A percentile compares a stretch with the other conserved stretches of the same genome.
phyloP scores from a whole-genome alignment of 345 rosid species.

The Pelargonium nanum region DNA sequence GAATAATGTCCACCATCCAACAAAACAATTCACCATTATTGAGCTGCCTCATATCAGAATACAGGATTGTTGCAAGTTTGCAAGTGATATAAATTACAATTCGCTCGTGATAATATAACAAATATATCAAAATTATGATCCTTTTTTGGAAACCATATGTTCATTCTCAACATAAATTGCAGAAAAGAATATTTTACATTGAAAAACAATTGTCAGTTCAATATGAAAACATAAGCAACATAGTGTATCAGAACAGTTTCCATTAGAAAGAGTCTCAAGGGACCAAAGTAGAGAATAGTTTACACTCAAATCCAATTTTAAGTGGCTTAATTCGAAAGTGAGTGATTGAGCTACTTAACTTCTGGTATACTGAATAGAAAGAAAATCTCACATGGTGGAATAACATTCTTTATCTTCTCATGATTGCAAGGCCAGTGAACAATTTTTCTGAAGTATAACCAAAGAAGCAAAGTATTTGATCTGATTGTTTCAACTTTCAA shows the following conservation, averaged over 20 bases:
- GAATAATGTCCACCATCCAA: background rate
- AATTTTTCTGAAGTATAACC: background rate
- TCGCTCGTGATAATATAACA: too few species aligned
- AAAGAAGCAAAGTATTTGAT: background rate
- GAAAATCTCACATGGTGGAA: background rate
- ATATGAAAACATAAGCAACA: background rate
- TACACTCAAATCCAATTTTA: background rate
- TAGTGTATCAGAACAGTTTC: background rate
- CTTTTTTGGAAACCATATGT: too few species aligned
- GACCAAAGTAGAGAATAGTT: background rate
- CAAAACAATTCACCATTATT: background rate
- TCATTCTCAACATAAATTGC: too few species aligned
- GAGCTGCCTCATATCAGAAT: too few species aligned
- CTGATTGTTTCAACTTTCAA: background rate
- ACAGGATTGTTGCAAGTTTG: too few species aligned
- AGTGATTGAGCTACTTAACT: background rate
- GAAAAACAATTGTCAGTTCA: too few species aligned
- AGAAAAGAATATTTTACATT: too few species aligned
- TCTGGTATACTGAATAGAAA: background rate
- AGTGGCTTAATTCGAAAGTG: background rate
- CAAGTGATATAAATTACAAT: too few species aligned
- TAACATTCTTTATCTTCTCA: background rate
- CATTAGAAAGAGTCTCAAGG: background rate
- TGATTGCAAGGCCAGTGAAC: background rate
- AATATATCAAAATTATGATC: too few species aligned